Percentiles rank a stretch among this genome's conserved stretches.
These are phyloP conservation scores for Kazachstania kunashirensis DNA, from an alignment of 805 yeast genomes.

Conservation along the genomic window DNA sequence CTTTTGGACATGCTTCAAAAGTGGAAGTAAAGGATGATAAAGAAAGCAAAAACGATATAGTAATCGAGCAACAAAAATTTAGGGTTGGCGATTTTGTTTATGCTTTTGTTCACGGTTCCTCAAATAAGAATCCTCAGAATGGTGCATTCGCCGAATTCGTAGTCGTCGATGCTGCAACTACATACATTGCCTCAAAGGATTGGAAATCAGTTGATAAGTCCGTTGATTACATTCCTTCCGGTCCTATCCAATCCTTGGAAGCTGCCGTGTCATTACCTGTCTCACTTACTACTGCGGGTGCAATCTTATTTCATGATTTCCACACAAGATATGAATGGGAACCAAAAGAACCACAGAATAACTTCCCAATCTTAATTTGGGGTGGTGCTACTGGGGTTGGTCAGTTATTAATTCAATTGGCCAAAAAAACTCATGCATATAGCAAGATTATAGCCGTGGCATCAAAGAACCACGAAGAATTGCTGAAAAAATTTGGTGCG, in stretches of 20 bases:
- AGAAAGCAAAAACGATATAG: neutral
- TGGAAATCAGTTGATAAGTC: conserved; percentile 4
- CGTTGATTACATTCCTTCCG: conserved; percentile 13
- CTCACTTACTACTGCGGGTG: conserved; percentile 41
- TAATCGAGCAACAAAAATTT: conserved; percentile 13
- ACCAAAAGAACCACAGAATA: conserved; percentile 23
- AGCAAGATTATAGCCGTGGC: conserved; percentile 40
- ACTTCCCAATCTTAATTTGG: conserved; percentile 42
- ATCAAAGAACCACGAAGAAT: conserved; percentile 35
- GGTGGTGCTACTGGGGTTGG: conserved; percentile 68
- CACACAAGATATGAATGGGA: conserved; percentile 18
- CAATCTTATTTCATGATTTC: conserved; percentile 28
- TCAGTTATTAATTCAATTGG: conserved; percentile 45
- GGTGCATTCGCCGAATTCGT: conserved; percentile 55
- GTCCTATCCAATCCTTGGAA: conserved; percentile 40
- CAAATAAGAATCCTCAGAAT: conserved; percentile 30
- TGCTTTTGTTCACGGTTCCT: conserved; percentile 46
- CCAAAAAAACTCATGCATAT: conserved; percentile 36
- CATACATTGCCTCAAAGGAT: conserved; percentile 14
- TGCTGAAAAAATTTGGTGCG: conserved; percentile 39
- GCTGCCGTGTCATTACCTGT: conserved; percentile 55
- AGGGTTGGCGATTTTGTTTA: conserved; percentile 48
- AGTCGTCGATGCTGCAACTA: conserved; percentile 30
- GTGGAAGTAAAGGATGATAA: neutral
- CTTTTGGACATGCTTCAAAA: conserved; percentile 13